Evolutionary conservation across 257 asterid genomes (phyloP), one percentile per base, ranked within the genome.

Genomic region (Forsythia viridissima): DNA sequence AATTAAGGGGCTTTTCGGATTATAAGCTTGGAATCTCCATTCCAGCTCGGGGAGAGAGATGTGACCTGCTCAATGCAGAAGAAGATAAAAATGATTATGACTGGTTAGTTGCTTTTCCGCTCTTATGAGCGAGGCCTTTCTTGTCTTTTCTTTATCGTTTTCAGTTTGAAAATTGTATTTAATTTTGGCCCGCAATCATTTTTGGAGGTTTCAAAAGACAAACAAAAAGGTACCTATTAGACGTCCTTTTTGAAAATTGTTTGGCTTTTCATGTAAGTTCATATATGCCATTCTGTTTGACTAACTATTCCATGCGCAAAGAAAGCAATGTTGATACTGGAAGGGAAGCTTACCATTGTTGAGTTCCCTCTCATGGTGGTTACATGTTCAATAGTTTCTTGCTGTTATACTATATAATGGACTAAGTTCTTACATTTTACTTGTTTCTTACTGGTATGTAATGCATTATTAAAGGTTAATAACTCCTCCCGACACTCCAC

Each of bases 401-500:
- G 40, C 24, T 48, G 18, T 36, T 24, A 38, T 71, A 8, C 75
- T 52, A 42, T 73, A 6, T 71, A 77, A 57, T n/a, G 76, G 74
- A 71, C n/a, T 18, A 52, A 41, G 8, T 74, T 76, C 77, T 37
- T 72, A 44, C 73, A 48, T 69, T 74, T 80, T 81, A 52, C 20
- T 61, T 59, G 76, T 75, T 77, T 63, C 78, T 42, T 78, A 72
- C 82, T 68, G 82, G 85, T 72, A 78, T 71, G 72, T 72, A 75
- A 20, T 75, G 37, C 76, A 41, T 79, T 79, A 67, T 81, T 82
- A 30, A 76, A 96, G 99, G 99, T 88, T 96, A 86, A 86, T 92
- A 82, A 93, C 99, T 63, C 99, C 99, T 79, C 99, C 99, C 0
- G 99, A 93, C 67, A 96, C 98, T 73, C 99, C 99, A 77, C 93